phyloP scores from a whole-genome alignment of 2,329 filamentous ascomycete genomes.

The Parascedosporium putredinis region DNA sequence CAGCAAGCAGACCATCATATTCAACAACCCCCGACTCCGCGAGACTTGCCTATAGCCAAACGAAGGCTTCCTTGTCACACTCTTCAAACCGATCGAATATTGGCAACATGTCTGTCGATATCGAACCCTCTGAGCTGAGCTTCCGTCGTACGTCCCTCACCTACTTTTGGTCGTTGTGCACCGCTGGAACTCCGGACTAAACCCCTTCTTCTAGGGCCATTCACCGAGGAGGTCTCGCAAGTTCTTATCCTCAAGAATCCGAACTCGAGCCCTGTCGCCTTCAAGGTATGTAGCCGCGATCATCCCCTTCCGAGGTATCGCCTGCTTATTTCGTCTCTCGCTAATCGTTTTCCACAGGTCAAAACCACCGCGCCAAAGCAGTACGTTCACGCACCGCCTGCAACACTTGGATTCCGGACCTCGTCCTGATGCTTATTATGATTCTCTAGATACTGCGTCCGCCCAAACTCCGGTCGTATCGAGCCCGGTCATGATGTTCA shows the following conservation, averaged over 20 bases:
- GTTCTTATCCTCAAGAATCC: constrained; percentile 55
- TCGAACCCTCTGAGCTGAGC: constrained; percentile 81
- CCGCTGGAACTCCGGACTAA: constrained; percentile 2
- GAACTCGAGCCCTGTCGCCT: constrained; percentile 52
- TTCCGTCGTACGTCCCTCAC: constrained; percentile 68
- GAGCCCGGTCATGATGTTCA: constrained; percentile 84
- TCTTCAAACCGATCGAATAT: not conserved
- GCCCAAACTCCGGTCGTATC: constrained; percentile 93
- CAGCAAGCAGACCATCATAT: too few relatives aligned
- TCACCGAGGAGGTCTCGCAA: constrained; percentile 56
- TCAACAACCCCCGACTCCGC: too few relatives aligned
- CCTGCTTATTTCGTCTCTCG: constrained; percentile 16
- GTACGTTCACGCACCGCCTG: constrained; percentile 44
- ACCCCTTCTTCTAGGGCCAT: constrained; percentile 41
- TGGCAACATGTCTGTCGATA: constrained; percentile 79
- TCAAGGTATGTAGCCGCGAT: constrained; percentile 47
- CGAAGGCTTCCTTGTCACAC: too few relatives aligned
- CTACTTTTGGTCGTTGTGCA: constrained; percentile 4
- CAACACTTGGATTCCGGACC: constrained; percentile 1
- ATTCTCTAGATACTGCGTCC: constrained; percentile 75
- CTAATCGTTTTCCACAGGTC: constrained; percentile 48
- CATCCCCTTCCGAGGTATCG: not conserved
- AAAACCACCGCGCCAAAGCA: constrained; percentile 99
- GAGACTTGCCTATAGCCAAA: too few relatives aligned
- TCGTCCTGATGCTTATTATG: constrained; percentile 3